Evolutionary conservation across 441 rosid genomes (phyloP).

Genomic region (Populus hybrid): DNA sequence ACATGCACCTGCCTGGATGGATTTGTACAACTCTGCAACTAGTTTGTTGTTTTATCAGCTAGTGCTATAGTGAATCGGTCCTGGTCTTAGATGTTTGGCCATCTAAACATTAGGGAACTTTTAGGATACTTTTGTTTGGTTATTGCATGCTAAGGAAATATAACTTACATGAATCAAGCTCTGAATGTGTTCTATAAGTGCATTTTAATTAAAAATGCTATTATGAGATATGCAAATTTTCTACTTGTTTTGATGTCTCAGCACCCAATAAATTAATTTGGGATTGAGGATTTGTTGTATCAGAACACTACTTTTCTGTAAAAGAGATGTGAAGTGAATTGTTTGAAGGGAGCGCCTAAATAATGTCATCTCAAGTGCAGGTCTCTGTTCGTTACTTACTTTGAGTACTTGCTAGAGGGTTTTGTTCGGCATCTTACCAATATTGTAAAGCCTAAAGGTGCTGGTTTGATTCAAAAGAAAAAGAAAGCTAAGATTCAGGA

Average conservation of each 20-base stretch:
- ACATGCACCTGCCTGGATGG: not conserved
- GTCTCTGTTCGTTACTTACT: conserved; percentile 90
- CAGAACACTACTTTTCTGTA: no score
- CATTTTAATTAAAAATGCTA: not conserved
- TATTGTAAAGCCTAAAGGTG: conserved; percentile 33
- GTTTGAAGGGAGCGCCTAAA: not conserved
- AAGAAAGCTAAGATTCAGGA: conserved; percentile 76
- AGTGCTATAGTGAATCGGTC: not conserved
- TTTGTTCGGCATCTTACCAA: conserved; percentile 62
- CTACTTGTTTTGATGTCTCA: not conserved
- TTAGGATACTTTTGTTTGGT: not conserved
- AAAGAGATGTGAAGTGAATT: not conserved
- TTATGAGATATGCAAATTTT: not conserved
- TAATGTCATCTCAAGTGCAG: conserved; percentile 38
- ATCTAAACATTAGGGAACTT: not conserved
- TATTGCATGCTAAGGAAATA: not conserved
- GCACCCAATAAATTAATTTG: not conserved
- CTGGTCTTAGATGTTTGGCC: not conserved
- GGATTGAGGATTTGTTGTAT: not conserved
- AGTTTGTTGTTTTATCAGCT: not conserved
- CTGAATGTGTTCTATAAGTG: not conserved
- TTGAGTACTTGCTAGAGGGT: conserved; percentile 72
- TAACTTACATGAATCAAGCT: not conserved
- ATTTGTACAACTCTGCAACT: not conserved
- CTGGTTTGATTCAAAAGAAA: conserved; percentile 51